Percentiles rank a stretch among this genome's conserved stretches.
These are phyloP conservation scores for Dactylellina drechsleri DNA, from an alignment of 2,329 filamentous ascomycete genomes.

Conservation along the genomic window DNA sequence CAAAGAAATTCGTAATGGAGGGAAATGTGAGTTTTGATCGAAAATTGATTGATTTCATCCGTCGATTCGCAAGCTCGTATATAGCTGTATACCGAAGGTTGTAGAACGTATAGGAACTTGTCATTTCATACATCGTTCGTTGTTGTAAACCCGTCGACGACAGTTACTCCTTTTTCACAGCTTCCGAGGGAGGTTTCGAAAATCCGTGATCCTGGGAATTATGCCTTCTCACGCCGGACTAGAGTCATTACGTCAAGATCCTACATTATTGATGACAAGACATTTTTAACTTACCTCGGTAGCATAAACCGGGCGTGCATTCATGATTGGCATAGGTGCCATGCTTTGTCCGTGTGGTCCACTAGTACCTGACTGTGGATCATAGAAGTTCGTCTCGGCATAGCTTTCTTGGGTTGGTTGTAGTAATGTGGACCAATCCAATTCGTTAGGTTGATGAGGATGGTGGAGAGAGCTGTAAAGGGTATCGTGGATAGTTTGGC, in stretches of 20 bases:
- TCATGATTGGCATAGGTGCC: slow-evolving; percentile 54
- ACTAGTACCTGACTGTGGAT: slow-evolving; percentile 53
- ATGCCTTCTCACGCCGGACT: slow-evolving; percentile 55
- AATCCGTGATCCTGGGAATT: slow-evolving; percentile 55
- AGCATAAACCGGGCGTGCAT: slow-evolving; percentile 52
- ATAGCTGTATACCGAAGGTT: no score
- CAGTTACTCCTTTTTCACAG: slow-evolving; percentile 51
- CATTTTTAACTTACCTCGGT: slow-evolving; percentile 53
- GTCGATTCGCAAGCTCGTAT: no score
- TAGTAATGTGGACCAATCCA: slow-evolving; percentile 49
- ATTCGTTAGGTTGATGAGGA: slow-evolving; percentile 35
- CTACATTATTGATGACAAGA: slow-evolving; percentile 53
- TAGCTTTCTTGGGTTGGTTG: slow-evolving; percentile 52
- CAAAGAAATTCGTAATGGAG: slow-evolving; percentile 38
- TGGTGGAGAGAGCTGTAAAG: slow-evolving; percentile 49
- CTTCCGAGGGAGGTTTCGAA: slow-evolving; percentile 49
- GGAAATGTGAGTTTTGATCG: no score
- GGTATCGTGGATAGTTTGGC: slow-evolving; percentile 50
- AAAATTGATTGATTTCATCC: no score
- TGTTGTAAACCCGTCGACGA: slow-evolving; percentile 20
- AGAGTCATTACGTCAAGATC: slow-evolving; percentile 55
- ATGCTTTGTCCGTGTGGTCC: slow-evolving; percentile 52
- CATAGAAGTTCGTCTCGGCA: slow-evolving; percentile 52
- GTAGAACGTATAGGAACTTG: no score
- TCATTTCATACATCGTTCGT: slow-evolving; percentile 2